Evolutionary conservation across 148 eudicot species (phyloP).

Genomic region (Chenopodium quinoa): DNA sequence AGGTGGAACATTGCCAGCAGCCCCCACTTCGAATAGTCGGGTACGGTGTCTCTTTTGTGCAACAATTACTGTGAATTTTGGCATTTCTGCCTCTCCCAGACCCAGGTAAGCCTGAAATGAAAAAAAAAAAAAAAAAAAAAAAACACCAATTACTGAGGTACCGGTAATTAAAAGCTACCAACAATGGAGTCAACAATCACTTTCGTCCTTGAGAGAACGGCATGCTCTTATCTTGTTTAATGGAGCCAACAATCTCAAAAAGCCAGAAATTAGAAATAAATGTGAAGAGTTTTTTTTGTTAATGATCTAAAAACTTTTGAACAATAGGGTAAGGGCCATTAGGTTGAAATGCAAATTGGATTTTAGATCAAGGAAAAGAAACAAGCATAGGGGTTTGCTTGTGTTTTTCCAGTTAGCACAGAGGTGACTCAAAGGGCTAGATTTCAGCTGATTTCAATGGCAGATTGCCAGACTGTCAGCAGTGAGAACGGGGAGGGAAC

Average conservation of each 20-base stretch:
- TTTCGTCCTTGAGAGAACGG: not conserved
- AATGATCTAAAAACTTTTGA: not conserved
- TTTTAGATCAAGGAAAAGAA: too few species aligned
- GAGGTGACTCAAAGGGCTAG: too few species aligned
- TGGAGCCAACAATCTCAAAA: not conserved
- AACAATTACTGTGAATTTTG: constrained; percentile 88
- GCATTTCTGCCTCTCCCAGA: constrained; percentile 65
- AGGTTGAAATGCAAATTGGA: too few species aligned
- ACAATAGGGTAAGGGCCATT: not conserved
- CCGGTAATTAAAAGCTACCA: not conserved
- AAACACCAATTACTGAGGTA: constrained; percentile 4
- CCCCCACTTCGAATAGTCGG: constrained; percentile 65
- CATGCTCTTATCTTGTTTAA: not conserved
- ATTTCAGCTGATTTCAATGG: too few species aligned
- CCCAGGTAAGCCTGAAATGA: constrained; percentile 62
- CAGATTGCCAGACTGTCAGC: too few species aligned
- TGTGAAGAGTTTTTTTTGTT: not conserved
- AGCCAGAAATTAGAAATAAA: not conserved
- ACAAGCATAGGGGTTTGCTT: too few species aligned
- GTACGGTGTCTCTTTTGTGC: constrained; percentile 93
- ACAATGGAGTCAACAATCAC: too few species aligned
- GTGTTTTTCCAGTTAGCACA: too few species aligned
- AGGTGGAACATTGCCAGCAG: constrained; percentile 70
- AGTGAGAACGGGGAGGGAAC: too few species aligned
- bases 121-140: not conserved